These are phyloP conservation scores for Orbilia quercus DNA, from an alignment of 2,329 filamentous ascomycete species.

Conservation along the genomic window DNA sequence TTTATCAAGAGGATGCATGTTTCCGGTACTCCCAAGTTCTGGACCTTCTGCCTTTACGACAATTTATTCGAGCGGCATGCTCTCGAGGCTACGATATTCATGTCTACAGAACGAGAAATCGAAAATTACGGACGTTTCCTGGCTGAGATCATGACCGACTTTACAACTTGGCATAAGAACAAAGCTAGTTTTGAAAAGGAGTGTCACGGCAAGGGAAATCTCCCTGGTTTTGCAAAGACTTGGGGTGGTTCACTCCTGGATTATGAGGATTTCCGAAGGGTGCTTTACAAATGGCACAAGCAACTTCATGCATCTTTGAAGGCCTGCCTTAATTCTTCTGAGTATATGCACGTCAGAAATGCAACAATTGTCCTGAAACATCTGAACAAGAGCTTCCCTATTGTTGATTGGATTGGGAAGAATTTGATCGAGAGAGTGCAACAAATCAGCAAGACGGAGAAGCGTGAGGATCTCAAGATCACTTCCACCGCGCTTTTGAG, in stretches of 20 bases:
- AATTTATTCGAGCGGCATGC: conserved; percentile 85
- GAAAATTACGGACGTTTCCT: conserved; percentile 94
- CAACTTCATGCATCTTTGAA: conserved; percentile 82
- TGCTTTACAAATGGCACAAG: conserved; percentile 91
- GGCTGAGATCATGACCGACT: conserved; percentile 80
- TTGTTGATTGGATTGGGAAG: conserved; percentile 85
- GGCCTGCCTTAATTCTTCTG: conserved; percentile 77
- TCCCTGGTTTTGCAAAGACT: conserved; percentile 78
- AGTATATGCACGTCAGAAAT: conserved; percentile 98
- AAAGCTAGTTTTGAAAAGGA: conserved; percentile 82
- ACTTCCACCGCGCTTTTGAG: conserved; percentile 59
- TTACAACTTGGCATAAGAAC: conserved; percentile 85
- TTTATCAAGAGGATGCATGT: conserved; percentile 89
- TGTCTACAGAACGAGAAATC: conserved; percentile 88
- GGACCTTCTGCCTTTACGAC: conserved; percentile 83
- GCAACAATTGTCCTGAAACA: conserved; percentile 88
- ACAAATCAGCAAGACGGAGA: conserved; percentile 59
- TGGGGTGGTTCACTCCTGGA: conserved; percentile 74
- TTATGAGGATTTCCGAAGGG: conserved; percentile 84
- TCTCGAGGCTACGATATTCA: conserved; percentile 83
- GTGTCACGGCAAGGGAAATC: conserved; percentile 75
- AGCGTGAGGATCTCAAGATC: conserved; percentile 60
- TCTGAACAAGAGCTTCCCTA: conserved; percentile 84
- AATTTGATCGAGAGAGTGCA: conserved; percentile 59
- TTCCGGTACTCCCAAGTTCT: conserved; percentile 84